Evolutionary conservation across 257 asterid species (phyloP).

Genomic region (Solanum stenotomum): DNA sequence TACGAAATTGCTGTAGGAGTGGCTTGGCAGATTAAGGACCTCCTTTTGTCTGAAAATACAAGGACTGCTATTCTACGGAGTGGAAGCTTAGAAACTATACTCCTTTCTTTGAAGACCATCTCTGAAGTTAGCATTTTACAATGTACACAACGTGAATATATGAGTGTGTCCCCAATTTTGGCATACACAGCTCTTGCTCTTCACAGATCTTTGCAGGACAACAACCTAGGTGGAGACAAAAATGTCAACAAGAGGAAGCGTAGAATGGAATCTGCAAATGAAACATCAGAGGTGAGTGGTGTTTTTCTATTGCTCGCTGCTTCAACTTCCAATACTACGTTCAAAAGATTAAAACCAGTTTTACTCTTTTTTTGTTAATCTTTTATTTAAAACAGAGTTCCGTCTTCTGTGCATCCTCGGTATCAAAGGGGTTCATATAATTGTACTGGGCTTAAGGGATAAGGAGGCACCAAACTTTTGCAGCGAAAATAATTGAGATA

Average conservation of each 20-base stretch:
- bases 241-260: neutral
- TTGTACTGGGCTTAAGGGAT: neutral
- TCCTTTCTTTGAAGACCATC: slow-evolving; percentile 51
- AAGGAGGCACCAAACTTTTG: neutral
- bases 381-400: neutral
- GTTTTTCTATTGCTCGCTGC: neutral
- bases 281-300: slow-evolving; percentile 52
- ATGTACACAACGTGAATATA: slow-evolving; percentile 38
- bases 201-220: slow-evolving; percentile 52
- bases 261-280: neutral
- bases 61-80: slow-evolving; percentile 45
- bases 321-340: slow-evolving; percentile 3
- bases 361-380: neutral
- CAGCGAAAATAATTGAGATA: neutral
- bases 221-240: slow-evolving; percentile 22
- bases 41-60: slow-evolving; percentile 56
- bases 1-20: slow-evolving; percentile 65
- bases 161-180: slow-evolving; percentile 41
- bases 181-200: slow-evolving; percentile 65
- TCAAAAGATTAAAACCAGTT: neutral
- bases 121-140: slow-evolving; percentile 75
- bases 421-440: neutral
- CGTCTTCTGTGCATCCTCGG: neutral
- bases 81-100: slow-evolving; percentile 34
- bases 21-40: slow-evolving; percentile 90